Evolutionary conservation across 2,329 filamentous ascomycete species (phyloP), one percentile per base, ranked within the genome.

Genomic region (Endocalyx cinctus): DNA sequence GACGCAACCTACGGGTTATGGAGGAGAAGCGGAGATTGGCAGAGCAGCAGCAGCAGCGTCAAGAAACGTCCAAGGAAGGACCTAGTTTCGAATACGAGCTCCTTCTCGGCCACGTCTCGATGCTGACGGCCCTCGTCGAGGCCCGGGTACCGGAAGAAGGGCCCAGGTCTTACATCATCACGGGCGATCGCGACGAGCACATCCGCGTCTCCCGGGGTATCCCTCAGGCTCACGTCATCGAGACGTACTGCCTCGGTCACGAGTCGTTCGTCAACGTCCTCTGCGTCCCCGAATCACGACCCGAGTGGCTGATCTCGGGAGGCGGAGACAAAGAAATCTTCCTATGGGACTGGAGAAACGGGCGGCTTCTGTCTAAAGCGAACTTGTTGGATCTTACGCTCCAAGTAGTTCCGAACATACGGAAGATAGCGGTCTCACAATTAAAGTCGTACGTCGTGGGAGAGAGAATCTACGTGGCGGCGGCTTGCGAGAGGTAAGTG

Each of bases 21-120:
- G 64, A 74, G 45, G 69, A 78, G 46, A 79, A 82, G 59, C 64
- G 69, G 35, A 64, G 66, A 12, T 43, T 45, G 10, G 41, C 46
- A 17, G 29, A 37, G 43, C 39, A 39, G 13, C 52, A 52, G 8
- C n/a, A n/a, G n/a, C n/a, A n/a, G n/a, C n/a, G n/a, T n/a, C n/a
- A n/a, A n/a, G 41, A 52, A 4, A 41, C 48, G 4, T 45, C 48
- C 11, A 59, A 61, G 37, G 62, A 64, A 17, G 58, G 54, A 23
- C 60, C 69, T 10, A 49, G 67, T 17, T 94, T 94, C 54, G 82
- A 87, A 48, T 77, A 87, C 47, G 76, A 81, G 23, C 69, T 95
- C 1, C 68, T 96, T 6, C 77, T 98, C 1, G 92, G 92, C 10
- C 92, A 98, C 61, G 92, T 98, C 11, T 96, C 90, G 1, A 85